Base-by-base conservation (phyloP, 2,329 filamentous ascomycete species). In the Taxawa tesnikishii region DNA sequence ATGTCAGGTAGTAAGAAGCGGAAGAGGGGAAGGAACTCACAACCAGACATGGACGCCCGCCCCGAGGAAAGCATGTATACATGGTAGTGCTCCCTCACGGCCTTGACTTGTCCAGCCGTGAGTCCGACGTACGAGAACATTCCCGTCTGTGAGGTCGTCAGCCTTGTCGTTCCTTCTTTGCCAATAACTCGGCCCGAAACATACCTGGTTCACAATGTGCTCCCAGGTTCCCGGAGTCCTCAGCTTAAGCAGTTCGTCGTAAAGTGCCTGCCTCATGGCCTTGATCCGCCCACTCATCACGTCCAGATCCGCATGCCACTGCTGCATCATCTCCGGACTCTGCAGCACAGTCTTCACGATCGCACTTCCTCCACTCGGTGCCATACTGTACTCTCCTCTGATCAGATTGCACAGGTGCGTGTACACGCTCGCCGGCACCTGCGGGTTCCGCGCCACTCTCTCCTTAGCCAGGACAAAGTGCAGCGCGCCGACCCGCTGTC, bases 61-160 rank as follows among this genome's bases (percentile, higher is more conserved):
- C 29, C 31, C 16, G 26, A 30, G 6, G 28, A 26, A 8, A 36
- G 18, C 57, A 84, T 83, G 60, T 85, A 85, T 32, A 87, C 66
- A 53, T 85, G 81, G 35, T 67, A 69, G 26, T 79, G 73, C 36
- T 72, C 63, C 27, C 76, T 68, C 38, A 87, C 59, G 56, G 71
- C 73, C 44, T 70, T 44, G 5, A 84, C 80, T 53, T 87, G 81
- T 37, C 69, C 54, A 59, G 83, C 77, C 6, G 56, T 70, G 51
- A 87, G 59, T 6, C 81, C 81, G 1, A 81, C 85, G 55, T 88
- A 94, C 58, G 79, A 87, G 62, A 94, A 94, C 88, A 94, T 94
- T 94, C 68, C 94, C 87, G 49, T 87, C 80, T 8, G 84, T 93
- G 40, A 16, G 27, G 11, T 10, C 5, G 15, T 12, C 18, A 15